phyloP scores from a whole-genome alignment of 1,139 yeast species.

The Geotrichum cucujoidarum region DNA sequence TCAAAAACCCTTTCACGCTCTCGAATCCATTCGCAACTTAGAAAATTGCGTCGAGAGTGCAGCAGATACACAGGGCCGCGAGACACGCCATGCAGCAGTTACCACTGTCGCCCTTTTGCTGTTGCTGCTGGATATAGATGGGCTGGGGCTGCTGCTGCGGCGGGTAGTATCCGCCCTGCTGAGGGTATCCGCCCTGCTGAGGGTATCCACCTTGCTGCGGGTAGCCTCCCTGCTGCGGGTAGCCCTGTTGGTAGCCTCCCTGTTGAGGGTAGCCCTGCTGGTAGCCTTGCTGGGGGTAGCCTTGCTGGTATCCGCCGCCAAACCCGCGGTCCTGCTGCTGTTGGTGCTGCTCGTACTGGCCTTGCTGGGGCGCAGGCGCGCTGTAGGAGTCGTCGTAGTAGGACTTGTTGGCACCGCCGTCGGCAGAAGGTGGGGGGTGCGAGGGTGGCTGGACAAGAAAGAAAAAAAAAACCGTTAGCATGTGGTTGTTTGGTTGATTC shows the following conservation, averaged over 20 bases:
- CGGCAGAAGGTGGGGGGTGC: not conserved
- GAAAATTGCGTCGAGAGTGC: constrained; percentile 31
- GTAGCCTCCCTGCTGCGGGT: constrained; percentile 32
- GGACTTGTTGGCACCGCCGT: constrained; percentile 12
- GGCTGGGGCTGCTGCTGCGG: constrained; percentile 40
- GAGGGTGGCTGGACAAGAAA: not conserved
- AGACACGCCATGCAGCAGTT: constrained; percentile 40
- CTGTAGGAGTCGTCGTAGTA: constrained; percentile 10
- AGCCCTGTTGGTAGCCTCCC: constrained; percentile 23
- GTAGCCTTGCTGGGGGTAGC: constrained; percentile 19
- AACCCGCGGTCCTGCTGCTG: not conserved
- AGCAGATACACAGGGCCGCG: constrained; percentile 41
- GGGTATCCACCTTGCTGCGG: constrained; percentile 26
- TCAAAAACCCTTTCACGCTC: too few species aligned
- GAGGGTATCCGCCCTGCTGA: constrained; percentile 27
- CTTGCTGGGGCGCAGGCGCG: constrained; percentile 8
- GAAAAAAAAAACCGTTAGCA: not conserved
- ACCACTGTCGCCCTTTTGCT: constrained; percentile 25
- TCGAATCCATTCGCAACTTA: too few species aligned
- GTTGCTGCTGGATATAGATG: constrained; percentile 39
- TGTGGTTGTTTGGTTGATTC: not conserved
- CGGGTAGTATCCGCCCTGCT: constrained; percentile 41
- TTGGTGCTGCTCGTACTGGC: constrained; percentile 17
- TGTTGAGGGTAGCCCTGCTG: constrained; percentile 19
- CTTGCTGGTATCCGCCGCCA: constrained; percentile 30